Base-by-base conservation (phyloP, 371 early-diverging fungal species). In the Haplosporangium sp. region DNA sequence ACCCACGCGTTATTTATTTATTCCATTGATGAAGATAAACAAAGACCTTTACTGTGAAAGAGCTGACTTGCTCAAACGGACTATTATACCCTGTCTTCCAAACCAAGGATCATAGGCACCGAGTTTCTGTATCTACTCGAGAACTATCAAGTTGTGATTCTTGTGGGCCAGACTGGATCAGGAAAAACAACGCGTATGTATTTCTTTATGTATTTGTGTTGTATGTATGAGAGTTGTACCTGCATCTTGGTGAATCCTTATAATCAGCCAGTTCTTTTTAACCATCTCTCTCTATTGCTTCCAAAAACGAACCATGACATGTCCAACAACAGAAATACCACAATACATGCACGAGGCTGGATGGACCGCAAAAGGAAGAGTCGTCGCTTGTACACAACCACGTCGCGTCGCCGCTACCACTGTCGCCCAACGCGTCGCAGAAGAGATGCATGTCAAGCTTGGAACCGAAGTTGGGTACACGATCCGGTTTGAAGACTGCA, bases 401-500 rank as follows among this genome's bases (percentile, higher is more conserved):
- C 89, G 91, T 55, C 89, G 99, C 45, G 94, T 99, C 62, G 96
- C 98, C 1, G 96, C 97, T 12, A 93, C 95, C 10, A 91, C 95
- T 46, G 95, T 96, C 3, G 94, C 96, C 5, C 90, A 88, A 61
- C 86, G 95, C 23, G 96, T 96, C 6, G 87, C 93, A 18, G 91
- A 90, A 48, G 95, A 95, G 61, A 86, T 87, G 69, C 76, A 80
- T 40, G 79, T 86, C 5, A 77, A 75, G 9, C 72, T 93, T n/a
- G 93, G 93, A 2, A 75, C 77, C 55, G 92, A 94, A 66, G 91
- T 96, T 0, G 97, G 96, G 2, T 98, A 96, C 70, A 86, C 88
- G 11, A 93, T 98, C 55, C 88, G 96, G 16, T 97, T 96, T 73
- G 95, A 94, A 16, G 89, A 89, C 51, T 84, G 72, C 13, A 86